Percentiles rank a stretch among this genome's conserved stretches.
Conservation (phyloP, 495 filamentous ascomycete genomes). For the Xylaria telfairii region DNA sequence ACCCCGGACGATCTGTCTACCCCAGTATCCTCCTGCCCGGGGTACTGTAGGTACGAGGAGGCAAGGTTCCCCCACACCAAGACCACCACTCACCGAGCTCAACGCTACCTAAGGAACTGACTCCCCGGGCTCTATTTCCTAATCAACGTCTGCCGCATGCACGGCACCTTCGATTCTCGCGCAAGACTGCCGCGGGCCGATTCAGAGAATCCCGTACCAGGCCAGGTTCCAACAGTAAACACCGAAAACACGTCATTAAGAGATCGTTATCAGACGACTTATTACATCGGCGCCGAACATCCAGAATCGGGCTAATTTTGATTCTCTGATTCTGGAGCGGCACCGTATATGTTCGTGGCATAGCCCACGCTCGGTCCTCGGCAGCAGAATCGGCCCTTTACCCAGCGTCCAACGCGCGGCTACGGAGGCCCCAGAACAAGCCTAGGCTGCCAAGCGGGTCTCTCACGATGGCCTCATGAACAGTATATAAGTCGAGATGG, state of each 20-base stretch:
- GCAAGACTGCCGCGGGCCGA: constrained; percentile 14
- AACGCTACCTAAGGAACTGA: not conserved
- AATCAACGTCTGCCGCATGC: constrained; percentile 11
- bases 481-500: constrained; percentile 31
- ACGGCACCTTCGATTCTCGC: not conserved
- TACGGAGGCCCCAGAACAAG: not conserved
- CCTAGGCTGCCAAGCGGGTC: constrained; percentile 19
- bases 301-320: not conserved
- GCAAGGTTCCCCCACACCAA: not conserved
- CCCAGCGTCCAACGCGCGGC: not conserved
- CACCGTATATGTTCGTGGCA: not conserved
- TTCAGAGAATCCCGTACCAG: not conserved
- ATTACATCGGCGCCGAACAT: not conserved
- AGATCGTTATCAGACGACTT: not conserved
- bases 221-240: constrained; percentile 6
- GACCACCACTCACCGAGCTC: not conserved
- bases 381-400: constrained; percentile 19
- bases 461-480: constrained; percentile 17
- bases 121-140: constrained; percentile 24
- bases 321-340: not conserved
- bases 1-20: constrained; percentile 3
- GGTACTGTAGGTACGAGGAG: too few species aligned
- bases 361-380: not conserved
- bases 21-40: too few species aligned
- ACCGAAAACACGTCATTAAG: not conserved